Evolutionary conservation across 2,329 filamentous ascomycete genomes (phyloP).

Genomic region (Microsporum audouinii): DNA sequence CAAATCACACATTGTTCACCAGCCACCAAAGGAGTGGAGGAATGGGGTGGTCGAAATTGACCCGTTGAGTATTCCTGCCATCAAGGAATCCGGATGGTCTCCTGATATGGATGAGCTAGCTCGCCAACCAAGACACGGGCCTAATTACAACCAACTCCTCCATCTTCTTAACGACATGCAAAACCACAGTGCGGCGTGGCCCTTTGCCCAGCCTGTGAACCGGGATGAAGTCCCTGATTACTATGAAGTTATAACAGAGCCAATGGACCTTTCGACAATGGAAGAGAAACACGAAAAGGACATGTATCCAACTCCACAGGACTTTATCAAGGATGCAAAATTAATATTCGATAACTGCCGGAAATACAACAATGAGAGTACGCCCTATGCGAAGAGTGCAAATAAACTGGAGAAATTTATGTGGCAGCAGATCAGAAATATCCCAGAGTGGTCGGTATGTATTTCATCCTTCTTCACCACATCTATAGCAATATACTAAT

Average conservation of each 20-base stretch:
- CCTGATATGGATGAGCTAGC: constrained; percentile 96
- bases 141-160: constrained; percentile 88
- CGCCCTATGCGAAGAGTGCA: constrained; percentile 87
- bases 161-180: constrained; percentile 91
- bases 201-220: constrained; percentile 87
- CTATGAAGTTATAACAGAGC: constrained; percentile 95
- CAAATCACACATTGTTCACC: constrained; percentile 76
- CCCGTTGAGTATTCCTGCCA: constrained; percentile 73
- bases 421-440: constrained; percentile 83
- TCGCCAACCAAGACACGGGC: constrained; percentile 85
- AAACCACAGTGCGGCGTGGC: constrained; percentile 87
- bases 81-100: constrained; percentile 87
- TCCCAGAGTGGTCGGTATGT: constrained; percentile 76
- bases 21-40: constrained; percentile 76
- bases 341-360: constrained; percentile 92
- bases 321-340: constrained; percentile 79
- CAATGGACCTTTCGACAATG: constrained; percentile 95
- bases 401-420: constrained; percentile 89
- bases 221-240: constrained; percentile 96
- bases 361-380: constrained; percentile 91
- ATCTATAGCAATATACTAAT: not conserved
- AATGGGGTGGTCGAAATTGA: constrained; percentile 65
- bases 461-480: not conserved
- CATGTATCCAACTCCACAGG: constrained; percentile 79
- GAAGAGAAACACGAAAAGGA: constrained; percentile 90